Evolutionary conservation across 352 stramenopile species (phyloP).

Genomic region (Pythium aphanidermatum): DNA sequence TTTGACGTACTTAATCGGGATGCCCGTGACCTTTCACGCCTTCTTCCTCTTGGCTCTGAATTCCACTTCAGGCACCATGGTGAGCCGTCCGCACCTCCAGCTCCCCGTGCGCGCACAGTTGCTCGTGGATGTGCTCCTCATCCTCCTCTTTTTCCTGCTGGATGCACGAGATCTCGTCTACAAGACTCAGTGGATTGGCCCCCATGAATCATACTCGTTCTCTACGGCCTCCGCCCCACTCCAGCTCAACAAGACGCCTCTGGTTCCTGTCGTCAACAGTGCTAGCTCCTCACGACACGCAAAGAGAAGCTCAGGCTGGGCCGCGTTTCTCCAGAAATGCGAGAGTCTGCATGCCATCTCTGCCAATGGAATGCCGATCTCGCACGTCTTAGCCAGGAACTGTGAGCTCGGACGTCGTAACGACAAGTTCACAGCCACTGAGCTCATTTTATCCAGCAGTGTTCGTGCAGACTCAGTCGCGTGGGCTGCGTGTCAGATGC

Average conservation of each 20-base stretch:
- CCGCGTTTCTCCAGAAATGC: conserved; percentile 21
- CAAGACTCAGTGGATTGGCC: conserved; percentile 23
- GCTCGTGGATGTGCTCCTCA: conserved; percentile 17
- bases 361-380: neutral
- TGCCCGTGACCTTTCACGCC: conserved; percentile 15
- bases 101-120: conserved; percentile 17
- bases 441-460: conserved; percentile 13
- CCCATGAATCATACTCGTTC: conserved; percentile 22
- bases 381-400: conserved; percentile 9
- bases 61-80: neutral
- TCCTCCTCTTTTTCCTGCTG: conserved; percentile 15
- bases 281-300: neutral
- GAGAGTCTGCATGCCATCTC: conserved; percentile 9
- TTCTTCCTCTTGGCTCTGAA: neutral
- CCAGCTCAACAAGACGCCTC: neutral
- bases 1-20: too few species aligned
- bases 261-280: neutral
- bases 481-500: conserved; percentile 21
- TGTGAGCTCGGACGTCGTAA: conserved; percentile 14
- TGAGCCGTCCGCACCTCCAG: conserved; percentile 1
- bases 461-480: conserved; percentile 18
- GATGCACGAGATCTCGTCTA: conserved; percentile 22
- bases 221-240: conserved; percentile 1
- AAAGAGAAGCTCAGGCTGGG: conserved; percentile 15
- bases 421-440: neutral